These are phyloP conservation scores for Wallacemonas collosoma DNA, from an alignment of 208 protist genomes.

Conservation along the genomic window DNA sequence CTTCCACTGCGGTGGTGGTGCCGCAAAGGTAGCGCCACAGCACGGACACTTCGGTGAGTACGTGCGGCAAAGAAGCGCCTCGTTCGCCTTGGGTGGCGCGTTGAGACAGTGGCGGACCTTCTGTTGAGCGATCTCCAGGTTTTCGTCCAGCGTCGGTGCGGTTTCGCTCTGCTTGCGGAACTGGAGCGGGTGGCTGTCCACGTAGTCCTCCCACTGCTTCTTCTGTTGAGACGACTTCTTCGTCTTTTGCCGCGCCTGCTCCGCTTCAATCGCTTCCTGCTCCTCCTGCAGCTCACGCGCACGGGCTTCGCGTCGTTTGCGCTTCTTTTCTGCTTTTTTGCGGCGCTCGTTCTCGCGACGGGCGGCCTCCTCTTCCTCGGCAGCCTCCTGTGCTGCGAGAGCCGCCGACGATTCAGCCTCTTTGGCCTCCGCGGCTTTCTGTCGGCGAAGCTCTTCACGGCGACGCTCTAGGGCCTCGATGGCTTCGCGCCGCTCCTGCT, in stretches of 20 bases:
- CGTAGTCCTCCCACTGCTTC: slow-evolving; percentile 81
- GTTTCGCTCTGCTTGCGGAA: slow-evolving; percentile 26
- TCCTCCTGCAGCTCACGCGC: slow-evolving; percentile 66
- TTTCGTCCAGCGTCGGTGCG: slow-evolving; percentile 1
- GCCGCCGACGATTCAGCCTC: slow-evolving; percentile 31
- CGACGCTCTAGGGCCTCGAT: slow-evolving; percentile 42
- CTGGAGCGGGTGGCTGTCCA: slow-evolving; percentile 74
- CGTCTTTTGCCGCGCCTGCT: slow-evolving; percentile 36
- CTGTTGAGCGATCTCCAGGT: slow-evolving; percentile 64
- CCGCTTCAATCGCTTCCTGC: slow-evolving; percentile 55
- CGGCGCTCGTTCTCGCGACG: slow-evolving; percentile 46
- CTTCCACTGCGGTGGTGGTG: slow-evolving; percentile 70
- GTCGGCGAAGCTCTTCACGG: slow-evolving; percentile 38
- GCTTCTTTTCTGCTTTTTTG: slow-evolving; percentile 43
- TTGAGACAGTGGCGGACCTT: slow-evolving; percentile 57
- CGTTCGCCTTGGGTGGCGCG: slow-evolving; percentile 44
- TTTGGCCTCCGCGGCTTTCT: slow-evolving; percentile 33
- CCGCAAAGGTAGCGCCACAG: slow-evolving; percentile 55
- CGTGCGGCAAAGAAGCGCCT: slow-evolving; percentile 52
- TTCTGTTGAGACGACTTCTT: slow-evolving; percentile 46
- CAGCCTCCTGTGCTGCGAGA: slow-evolving; percentile 31
- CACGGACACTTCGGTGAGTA: slow-evolving; percentile 75
- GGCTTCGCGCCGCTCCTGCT: slow-evolving; percentile 33
- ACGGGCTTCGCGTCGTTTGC: slow-evolving; percentile 54
- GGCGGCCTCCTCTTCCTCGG: slow-evolving; percentile 40